These are phyloP conservation scores for Metrosideros polymorpha DNA, from an alignment of 441 rosid genomes.

Conservation along the genomic window DNA sequence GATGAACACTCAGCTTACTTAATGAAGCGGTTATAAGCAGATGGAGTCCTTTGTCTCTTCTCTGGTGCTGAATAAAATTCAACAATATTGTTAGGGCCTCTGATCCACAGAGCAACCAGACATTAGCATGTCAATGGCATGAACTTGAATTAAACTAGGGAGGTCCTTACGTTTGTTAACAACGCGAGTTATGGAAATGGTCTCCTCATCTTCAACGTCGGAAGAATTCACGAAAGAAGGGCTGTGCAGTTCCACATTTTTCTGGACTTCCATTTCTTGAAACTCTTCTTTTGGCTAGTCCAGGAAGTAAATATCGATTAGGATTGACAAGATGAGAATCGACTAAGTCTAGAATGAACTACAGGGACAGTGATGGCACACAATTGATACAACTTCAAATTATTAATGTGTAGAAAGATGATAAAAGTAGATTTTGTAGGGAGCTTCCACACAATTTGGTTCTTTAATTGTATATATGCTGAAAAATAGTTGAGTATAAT, in stretches of 20 bases:
- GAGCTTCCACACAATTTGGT: not conserved
- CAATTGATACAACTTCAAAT: not conserved
- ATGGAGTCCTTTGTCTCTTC: constrained; percentile 96
- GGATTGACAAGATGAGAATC: not conserved
- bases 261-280: constrained; percentile 22
- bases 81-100: not conserved
- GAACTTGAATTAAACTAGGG: not conserved
- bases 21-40: constrained; percentile 91
- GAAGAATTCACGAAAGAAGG: constrained; percentile 42
- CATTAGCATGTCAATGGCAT: not conserved
- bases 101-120: not conserved
- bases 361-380: not conserved
- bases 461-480: not conserved
- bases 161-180: constrained; percentile 73
- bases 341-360: not conserved
- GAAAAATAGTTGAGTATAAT: not conserved
- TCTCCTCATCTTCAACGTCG: constrained; percentile 67
- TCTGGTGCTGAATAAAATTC: constrained; percentile 62
- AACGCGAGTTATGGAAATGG: constrained; percentile 31
- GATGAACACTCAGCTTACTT: constrained; percentile 37
- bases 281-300: constrained; percentile 32
- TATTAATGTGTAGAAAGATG: not conserved
- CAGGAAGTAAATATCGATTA: not conserved
- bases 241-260: constrained; percentile 23
- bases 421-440: not conserved